Conservation (phyloP, 768 basidiomycete species). For the Tricholoma furcatifolium region DNA sequence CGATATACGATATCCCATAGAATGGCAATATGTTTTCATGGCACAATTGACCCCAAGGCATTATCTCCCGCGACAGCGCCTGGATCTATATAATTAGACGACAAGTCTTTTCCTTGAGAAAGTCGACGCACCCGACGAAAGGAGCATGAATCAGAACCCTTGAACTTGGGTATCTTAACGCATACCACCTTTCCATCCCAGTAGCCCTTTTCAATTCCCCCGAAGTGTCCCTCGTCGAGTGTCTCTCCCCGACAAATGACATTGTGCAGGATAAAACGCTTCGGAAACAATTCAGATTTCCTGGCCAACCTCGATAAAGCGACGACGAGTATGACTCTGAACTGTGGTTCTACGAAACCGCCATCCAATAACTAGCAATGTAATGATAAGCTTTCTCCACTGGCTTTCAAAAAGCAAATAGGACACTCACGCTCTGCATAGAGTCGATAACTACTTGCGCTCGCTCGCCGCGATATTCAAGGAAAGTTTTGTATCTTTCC, state of each 20-base stretch:
- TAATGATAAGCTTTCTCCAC: background rate
- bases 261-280: background rate
- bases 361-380: background rate
- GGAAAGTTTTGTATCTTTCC: background rate
- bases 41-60: slow-evolving; percentile 1
- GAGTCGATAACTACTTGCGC: background rate
- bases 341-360: background rate
- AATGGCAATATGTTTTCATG: slow-evolving; percentile 4
- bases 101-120: background rate
- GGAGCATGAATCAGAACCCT: background rate
- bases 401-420: background rate
- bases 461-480: background rate
- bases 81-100: background rate
- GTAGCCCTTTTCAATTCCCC: background rate
- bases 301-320: slow-evolving; percentile 5
- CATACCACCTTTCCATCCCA: background rate
- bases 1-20: background rate
- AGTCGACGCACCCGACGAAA: background rate
- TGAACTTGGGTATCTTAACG: background rate
- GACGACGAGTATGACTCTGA: background rate
- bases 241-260: background rate
- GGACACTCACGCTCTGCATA: background rate
- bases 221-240: background rate
- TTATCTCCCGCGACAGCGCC: slow-evolving; percentile 4
- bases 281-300: slow-evolving; percentile 2